Conservation (phyloP, 2,329 filamentous ascomycete genomes). For the Trichoderma sp. region DNA sequence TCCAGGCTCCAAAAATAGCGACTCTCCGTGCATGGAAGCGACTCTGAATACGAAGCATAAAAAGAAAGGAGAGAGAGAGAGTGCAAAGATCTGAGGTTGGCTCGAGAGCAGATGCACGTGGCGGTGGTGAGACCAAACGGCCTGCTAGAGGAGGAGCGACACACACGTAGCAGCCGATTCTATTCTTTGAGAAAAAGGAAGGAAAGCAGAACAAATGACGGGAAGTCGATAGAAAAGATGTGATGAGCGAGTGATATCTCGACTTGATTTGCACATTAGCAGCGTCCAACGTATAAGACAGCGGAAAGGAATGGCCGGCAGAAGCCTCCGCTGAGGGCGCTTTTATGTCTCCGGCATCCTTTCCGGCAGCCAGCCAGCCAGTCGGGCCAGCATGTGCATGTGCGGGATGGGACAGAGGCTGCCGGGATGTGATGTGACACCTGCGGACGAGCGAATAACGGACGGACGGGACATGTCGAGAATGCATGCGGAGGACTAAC, state of each 20-base stretch:
- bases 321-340: background rate
- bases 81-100: slow-evolving; percentile 19
- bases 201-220: background rate
- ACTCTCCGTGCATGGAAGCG: background rate
- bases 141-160: slow-evolving; percentile 21
- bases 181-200: background rate
- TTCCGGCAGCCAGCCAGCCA: slow-evolving; percentile 14
- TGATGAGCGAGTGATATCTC: slow-evolving; percentile 1
- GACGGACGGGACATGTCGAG: slow-evolving; percentile 10
- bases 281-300: background rate
- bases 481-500: slow-evolving; percentile 2
- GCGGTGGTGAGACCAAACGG: slow-evolving; percentile 15
- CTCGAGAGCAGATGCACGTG: slow-evolving; percentile 27
- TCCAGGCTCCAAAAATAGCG: background rate
- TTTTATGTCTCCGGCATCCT: slow-evolving; percentile 2
- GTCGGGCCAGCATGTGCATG: slow-evolving; percentile 7
- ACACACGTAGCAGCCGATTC: background rate
- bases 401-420: background rate
- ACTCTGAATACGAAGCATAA: background rate
- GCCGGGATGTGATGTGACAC: slow-evolving; percentile 1
- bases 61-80: background rate
- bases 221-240: background rate
- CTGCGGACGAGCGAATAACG: background rate
- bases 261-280: background rate
- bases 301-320: background rate